A percentile compares a stretch with the other conserved stretches of the same genome.
Conservation (phyloP, 768 basidiomycete genomes). For the Cystofilobasidium macerans region DNA sequence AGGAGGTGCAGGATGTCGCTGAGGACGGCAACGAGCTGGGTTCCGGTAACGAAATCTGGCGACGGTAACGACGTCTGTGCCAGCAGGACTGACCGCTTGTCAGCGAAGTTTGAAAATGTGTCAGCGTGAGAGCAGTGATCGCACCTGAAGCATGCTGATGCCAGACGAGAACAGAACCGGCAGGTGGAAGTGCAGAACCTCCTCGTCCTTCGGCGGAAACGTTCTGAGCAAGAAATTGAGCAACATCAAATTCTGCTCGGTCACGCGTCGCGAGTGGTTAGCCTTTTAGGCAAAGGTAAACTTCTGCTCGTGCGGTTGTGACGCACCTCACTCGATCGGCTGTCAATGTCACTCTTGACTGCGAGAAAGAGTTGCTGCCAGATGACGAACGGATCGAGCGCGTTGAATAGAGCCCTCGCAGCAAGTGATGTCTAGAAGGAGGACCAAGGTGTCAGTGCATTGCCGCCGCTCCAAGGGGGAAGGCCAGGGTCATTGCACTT, state of each 20-base stretch:
- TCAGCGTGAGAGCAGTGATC: conserved; percentile 22
- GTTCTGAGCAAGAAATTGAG: conserved; percentile 59
- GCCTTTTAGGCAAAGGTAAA: too few relatives aligned
- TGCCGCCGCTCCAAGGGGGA: neutral
- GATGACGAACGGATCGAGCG: conserved; percentile 62
- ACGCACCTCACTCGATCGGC: too few relatives aligned
- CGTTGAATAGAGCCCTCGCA: conserved; percentile 74
- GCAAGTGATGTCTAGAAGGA: conserved; percentile 57
- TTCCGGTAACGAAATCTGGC: neutral
- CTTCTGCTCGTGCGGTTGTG: neutral
- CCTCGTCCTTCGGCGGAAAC: conserved; percentile 75
- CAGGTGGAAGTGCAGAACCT: conserved; percentile 65
- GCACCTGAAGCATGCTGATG: conserved; percentile 55
- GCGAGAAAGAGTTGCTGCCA: conserved; percentile 63
- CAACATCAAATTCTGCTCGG: conserved; percentile 51
- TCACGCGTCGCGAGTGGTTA: neutral
- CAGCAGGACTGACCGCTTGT: neutral
- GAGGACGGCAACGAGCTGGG: neutral
- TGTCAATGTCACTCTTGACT: conserved; percentile 28
- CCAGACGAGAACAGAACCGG: conserved; percentile 66
- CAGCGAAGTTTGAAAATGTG: neutral
- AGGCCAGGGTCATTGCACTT: too few relatives aligned
- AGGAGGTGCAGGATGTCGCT: conserved; percentile 6
- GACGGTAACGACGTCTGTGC: neutral
- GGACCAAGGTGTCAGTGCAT: neutral